Evolutionary conservation across 2,329 filamentous ascomycete species (phyloP).

Genomic region (Epichloe festucae): DNA sequence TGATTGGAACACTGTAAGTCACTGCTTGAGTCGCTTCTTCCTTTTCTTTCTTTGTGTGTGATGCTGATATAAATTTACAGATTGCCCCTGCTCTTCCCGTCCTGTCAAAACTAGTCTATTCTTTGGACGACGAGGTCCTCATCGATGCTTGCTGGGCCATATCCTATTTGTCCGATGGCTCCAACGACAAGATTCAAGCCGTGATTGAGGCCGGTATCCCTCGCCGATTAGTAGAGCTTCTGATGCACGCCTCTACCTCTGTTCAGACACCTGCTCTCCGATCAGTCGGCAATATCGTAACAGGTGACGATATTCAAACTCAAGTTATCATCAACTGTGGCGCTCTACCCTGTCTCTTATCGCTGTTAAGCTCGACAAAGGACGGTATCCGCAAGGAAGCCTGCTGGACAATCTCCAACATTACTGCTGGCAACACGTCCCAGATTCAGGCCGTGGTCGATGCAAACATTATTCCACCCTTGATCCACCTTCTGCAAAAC

Average conservation of each 20-base stretch:
- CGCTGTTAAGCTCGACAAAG: conserved; percentile 90
- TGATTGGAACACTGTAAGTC: conserved; percentile 82
- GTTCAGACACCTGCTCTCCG: conserved; percentile 95
- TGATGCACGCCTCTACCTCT: conserved; percentile 96
- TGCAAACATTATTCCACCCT: conserved; percentile 87
- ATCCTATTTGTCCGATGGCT: conserved; percentile 93
- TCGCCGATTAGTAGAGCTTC: conserved; percentile 84
- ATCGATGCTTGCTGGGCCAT: conserved; percentile 99
- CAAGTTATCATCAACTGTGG: conserved; percentile 99
- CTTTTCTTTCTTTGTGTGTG: not conserved
- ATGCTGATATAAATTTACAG: conserved; percentile 29
- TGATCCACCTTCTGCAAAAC: conserved; percentile 92
- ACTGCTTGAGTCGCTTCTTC: not conserved
- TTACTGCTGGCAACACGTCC: conserved; percentile 92
- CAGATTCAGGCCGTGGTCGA: conserved; percentile 97
- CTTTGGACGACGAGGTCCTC: conserved; percentile 91
- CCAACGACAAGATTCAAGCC: conserved; percentile 98
- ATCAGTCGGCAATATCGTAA: conserved; percentile 97
- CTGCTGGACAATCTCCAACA: conserved; percentile 99
- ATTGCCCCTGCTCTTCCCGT: conserved; percentile 92
- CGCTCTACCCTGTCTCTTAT: conserved; percentile 80
- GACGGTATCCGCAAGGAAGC: conserved; percentile 98
- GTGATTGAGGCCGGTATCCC: conserved; percentile 98
- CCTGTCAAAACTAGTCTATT: conserved; percentile 94
- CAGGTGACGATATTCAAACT: conserved; percentile 95